Evolutionary conservation across 192 early-diverging fungal genomes (phyloP).

Genomic region (Podochytrium sp.): DNA sequence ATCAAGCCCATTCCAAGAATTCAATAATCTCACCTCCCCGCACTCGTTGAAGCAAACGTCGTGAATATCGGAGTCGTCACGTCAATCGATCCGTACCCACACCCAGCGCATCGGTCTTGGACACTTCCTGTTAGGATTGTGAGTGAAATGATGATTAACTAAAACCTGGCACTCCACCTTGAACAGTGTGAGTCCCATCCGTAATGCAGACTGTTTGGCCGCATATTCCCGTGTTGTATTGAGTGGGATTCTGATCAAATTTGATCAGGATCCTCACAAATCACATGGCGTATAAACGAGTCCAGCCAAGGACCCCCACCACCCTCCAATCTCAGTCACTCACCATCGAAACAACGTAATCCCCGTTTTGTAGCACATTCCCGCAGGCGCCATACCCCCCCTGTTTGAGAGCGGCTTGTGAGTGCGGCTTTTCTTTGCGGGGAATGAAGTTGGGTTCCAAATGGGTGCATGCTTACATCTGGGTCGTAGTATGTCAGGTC

Average conservation of each 20-base stretch:
- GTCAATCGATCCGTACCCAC: not conserved
- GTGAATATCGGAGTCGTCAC: not conserved
- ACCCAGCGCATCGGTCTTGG: slow-evolving; percentile 12
- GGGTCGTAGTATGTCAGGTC: slow-evolving; percentile 25
- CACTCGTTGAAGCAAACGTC: not conserved
- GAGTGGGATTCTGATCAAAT: slow-evolving; percentile 1
- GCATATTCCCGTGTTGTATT: not conserved
- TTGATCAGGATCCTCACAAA: no score
- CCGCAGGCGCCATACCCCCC: slow-evolving; percentile 16
- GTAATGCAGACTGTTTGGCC: slow-evolving; percentile 6
- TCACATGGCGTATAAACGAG: no score
- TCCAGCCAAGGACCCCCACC: no score
- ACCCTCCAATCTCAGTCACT: no score
- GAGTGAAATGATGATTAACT: not conserved
- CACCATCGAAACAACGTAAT: slow-evolving; percentile 19
- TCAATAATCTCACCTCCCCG: not conserved
- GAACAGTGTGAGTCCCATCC: not conserved
- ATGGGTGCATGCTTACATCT: no score
- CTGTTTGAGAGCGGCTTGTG: no score
- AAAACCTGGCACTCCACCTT: not conserved
- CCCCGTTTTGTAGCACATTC: not conserved
- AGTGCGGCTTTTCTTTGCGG: no score
- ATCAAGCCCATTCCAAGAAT: not conserved
- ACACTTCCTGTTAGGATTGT: not conserved
- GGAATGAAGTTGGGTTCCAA: no score